Base-by-base conservation (phyloP, 345 rosid genomes). In the Citrus glauca region DNA sequence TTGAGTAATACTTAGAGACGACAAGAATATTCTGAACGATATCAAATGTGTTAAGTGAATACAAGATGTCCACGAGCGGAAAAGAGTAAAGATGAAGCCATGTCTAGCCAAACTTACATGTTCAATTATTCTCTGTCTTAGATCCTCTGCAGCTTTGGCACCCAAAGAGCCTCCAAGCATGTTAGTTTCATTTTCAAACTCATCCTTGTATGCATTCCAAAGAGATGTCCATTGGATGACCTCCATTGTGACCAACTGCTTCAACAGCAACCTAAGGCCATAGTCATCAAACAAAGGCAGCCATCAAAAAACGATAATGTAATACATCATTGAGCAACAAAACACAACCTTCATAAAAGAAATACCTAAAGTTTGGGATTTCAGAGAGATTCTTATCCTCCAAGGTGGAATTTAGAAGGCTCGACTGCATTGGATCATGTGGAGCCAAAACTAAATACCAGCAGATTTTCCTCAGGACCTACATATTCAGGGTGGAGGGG, bases 241-340 rank as follows among this genome's bases (percentile, higher is more conserved):
- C 89, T 97, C 99, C 98, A 94, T 91, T 48, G 98, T 94, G 71
- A 97, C 97, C 82, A 97, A 83, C 80, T 93, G 97, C 79, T 94
- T 94, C 82, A 94, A 84, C 59, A 93, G 89, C 89, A 90, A 73
- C 88, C 99, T 93, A 79, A 19, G 48, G 48, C 67, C 45, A 35
- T 25, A 79, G 73, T 48, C 5, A 75, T 67, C 78, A 55, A 75
- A 72, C 16, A 25, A 63, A 77, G 59, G 11, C 4, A 42, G 11
- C 11, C 14, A 45, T 59, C 71, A 75, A 38, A 59, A 62, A 79
- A 25, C 35, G 53, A 30, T 55, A 11, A 22, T 27, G 30, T 37
- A 33, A 55, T 53, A 76, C 22, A 56, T 40, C 5, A 24, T 63
- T 14, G 25, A 62, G 59, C 11, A 67, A 22, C 7, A 59, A 81